Base-by-base conservation (phyloP, 306 rosid species). In the Castanea crenata region DNA sequence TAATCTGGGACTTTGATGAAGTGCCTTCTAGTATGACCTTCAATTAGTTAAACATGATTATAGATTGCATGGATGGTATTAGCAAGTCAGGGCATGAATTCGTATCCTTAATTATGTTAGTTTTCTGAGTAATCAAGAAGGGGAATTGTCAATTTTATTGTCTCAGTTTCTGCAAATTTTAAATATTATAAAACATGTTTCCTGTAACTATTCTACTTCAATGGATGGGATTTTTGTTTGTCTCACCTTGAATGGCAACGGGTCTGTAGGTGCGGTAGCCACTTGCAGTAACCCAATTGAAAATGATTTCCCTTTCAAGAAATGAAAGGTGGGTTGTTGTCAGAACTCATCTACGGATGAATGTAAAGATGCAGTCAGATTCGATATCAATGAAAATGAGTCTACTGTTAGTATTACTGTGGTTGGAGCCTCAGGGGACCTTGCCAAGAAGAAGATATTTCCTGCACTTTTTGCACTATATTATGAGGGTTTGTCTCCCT, bases 391-490 rank as follows among this genome's bases (percentile, higher is more conserved):
- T 76, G 88, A 51, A 49, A 84, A 71, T 61, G 96, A 77, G 69
- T 81, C 84, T 58, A 74, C 86, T 19, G 97, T 91, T 57, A 91
- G 97, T 85, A 91, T 93, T 69, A 91, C 97, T 54, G 93, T 93
- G 79, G 97, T 93, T 79, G 98, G 98, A 74, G 98, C 98, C 71
- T 93, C 98, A 18, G 98, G 98, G 51, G 98, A 93, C 86, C 95
- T 93, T 75, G 98, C 98, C 27, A 93, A 93, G 85, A 93, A 93
- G 89, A 93, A 93, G 91, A 93, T 93, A 77, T 93, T 91, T 81
- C 98, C 98, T 0, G 98, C 98, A 41, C 98, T 93, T 76, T 93
- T 93, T 76, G 97, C 98, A 7, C 97, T 93, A 38, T 91, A 85
- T 83, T 93, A 93, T 23, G 98, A 93, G 95, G 97, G 65, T 62